phyloP scores from a whole-genome alignment of 257 asterid genomes.

The Cruciata laevipes region DNA sequence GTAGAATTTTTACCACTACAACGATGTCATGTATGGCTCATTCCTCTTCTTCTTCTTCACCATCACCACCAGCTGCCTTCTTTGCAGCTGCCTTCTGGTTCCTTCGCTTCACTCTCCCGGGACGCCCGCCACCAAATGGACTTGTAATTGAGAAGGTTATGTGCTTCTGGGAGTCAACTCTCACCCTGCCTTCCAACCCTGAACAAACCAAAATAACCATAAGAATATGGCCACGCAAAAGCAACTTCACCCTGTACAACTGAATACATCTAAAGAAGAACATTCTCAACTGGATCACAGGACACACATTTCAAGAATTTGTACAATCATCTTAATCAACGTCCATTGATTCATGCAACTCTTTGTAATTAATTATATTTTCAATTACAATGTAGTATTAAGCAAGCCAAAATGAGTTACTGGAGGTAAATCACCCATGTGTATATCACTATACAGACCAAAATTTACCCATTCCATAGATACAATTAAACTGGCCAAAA shows the following conservation, averaged over 20 bases:
- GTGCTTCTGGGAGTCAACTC: slow-evolving; percentile 39
- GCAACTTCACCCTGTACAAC: too few relatives aligned
- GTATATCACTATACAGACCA: too few relatives aligned
- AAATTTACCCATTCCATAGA: too few relatives aligned
- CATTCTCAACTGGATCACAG: not conserved
- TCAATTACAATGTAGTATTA: too few relatives aligned
- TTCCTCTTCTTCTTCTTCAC: slow-evolving; percentile 29
- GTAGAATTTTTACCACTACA: too few relatives aligned
- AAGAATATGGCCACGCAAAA: not conserved
- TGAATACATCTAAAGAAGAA: not conserved
- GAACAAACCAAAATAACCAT: not conserved
- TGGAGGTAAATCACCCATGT: too few relatives aligned
- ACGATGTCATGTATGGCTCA: slow-evolving; percentile 6
- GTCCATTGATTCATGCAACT: too few relatives aligned
- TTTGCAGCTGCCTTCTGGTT: slow-evolving; percentile 37
- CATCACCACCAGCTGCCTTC: slow-evolving; percentile 29
- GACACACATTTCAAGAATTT: too few relatives aligned
- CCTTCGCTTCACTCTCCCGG: slow-evolving; percentile 38
- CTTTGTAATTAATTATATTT: too few relatives aligned
- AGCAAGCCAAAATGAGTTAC: too few relatives aligned
- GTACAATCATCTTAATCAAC: too few relatives aligned
- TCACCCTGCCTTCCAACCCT: slow-evolving; percentile 44
- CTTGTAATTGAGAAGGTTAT: slow-evolving; percentile 39
- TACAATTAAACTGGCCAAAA: too few relatives aligned
- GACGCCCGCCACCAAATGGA: slow-evolving; percentile 43